Evolutionary conservation across 805 yeast species (phyloP), one percentile per base, ranked within the genome.

Genomic region (Monosporozyma unispora): DNA sequence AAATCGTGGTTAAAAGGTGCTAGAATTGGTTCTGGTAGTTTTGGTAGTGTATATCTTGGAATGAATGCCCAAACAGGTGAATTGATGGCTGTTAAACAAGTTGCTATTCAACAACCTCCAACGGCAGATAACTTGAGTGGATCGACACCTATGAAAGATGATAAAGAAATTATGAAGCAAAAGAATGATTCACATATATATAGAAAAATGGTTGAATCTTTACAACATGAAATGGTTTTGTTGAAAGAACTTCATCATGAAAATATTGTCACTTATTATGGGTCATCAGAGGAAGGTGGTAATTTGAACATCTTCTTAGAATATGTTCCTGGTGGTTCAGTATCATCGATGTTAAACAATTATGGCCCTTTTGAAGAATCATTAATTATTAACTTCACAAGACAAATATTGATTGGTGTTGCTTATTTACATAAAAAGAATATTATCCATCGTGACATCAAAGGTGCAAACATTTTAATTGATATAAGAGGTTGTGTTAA

Each of bases 1-100:
- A 75, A 80, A 37, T 79, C 86, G 41, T 93, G 99, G 99, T 75
- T 89, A 42, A 85, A 85, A 58, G 99, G 99, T 44, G 87, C 96
- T 0, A 73, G 89, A 44, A 88, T 93, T 55, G 99, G 99, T 0
- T 82, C 91, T 9, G 99, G 99, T 2, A 83, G 95, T 52, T 93
- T 89, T 72, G 99, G 98, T 29, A 82, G 87, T 1, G 99, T 93
- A 1, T 90, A 84, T 54, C 70, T 93, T 35, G 99, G 97, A 0
- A 81, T 93, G 81, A 87, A 90, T 62, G 85, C 96, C 1, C 68
- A 83, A 31, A 89, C 96, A 0, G 99, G 99, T 41, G 98, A 89
- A 62, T 72, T 93, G 47, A 87, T 91, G 96, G 99, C 98, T 0
- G 96, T 93, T 18, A 93, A 93, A 62, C 96, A 90, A 64, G 96